Conservation (phyloP, 495 filamentous ascomycete species). For the Beverwykella pulmonaria region DNA sequence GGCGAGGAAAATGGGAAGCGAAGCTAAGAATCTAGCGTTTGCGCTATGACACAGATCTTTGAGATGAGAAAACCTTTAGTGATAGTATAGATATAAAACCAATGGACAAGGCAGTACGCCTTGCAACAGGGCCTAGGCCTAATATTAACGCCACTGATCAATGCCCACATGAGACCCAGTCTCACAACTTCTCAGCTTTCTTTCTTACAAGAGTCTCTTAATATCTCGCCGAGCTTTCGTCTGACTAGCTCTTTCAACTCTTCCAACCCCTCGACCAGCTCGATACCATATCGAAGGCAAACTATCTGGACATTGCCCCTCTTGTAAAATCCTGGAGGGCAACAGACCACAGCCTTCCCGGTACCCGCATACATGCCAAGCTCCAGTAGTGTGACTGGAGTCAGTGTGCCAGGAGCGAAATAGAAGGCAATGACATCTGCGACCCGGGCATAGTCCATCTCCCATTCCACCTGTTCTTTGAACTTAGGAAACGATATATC, state of each 20-base stretch:
- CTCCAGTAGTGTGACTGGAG: conserved; percentile 56
- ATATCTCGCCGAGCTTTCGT: conserved; percentile 3
- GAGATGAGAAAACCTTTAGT: no score
- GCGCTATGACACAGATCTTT: no score
- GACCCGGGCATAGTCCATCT: conserved; percentile 57
- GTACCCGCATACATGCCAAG: conserved; percentile 53
- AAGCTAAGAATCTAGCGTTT: no score
- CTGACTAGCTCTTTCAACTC: conserved; percentile 34
- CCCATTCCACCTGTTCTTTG: conserved; percentile 61
- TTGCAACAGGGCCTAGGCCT: no score
- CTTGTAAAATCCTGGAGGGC: conserved; percentile 57
- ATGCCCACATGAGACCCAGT: neutral
- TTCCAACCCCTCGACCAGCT: conserved; percentile 45
- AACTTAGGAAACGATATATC: conserved; percentile 52
- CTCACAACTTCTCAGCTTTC: neutral
- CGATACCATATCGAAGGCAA: conserved; percentile 50
- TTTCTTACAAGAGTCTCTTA: neutral
- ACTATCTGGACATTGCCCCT: conserved; percentile 62
- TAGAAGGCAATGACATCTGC: conserved; percentile 60
- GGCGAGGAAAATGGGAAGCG: no score
- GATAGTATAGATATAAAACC: no score
- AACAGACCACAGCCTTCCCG: conserved; percentile 55
- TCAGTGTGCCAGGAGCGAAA: conserved; percentile 51
- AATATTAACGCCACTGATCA: no score
- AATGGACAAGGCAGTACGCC: no score